phyloP scores from a whole-genome alignment of 2,329 filamentous ascomycete species.

The Davidsoniella virescens region DNA sequence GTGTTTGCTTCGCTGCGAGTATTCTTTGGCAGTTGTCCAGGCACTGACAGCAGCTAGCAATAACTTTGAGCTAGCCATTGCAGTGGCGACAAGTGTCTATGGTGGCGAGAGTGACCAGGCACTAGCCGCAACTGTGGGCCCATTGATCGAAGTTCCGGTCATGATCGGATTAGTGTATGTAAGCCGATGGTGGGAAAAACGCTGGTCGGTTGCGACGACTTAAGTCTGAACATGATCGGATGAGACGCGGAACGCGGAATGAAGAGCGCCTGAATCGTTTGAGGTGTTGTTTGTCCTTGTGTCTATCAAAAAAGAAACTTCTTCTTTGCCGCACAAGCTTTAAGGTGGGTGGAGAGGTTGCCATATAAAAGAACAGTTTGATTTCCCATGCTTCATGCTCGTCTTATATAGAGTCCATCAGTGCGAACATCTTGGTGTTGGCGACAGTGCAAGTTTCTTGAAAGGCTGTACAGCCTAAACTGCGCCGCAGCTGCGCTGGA shows the following conservation, averaged over 20 bases:
- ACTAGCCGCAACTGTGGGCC: conserved; percentile 67
- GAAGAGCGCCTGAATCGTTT: not conserved
- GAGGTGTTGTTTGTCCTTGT: not conserved
- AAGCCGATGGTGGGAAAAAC: conserved; percentile 40
- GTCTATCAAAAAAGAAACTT: no score
- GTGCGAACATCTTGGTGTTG: conserved; percentile 6
- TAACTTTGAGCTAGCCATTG: conserved; percentile 85
- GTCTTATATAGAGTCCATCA: conserved; percentile 4
- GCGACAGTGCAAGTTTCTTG: conserved; percentile 2
- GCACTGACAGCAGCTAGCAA: conserved; percentile 85
- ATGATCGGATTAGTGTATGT: conserved; percentile 62
- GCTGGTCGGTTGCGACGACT: conserved; percentile 14
- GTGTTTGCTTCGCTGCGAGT: conserved; percentile 52
- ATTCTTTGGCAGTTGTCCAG: conserved; percentile 55
- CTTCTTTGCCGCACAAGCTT: not conserved
- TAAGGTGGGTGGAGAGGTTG: not conserved
- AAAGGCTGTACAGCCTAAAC: conserved; percentile 4
- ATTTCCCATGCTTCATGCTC: no score
- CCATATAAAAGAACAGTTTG: no score
- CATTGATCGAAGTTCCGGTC: conserved; percentile 75
- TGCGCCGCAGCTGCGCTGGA: not conserved
- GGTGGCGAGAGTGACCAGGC: conserved; percentile 66
- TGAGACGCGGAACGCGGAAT: no score
- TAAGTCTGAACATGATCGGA: not conserved
- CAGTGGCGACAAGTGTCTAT: conserved; percentile 68